phyloP scores from a whole-genome alignment of 495 filamentous ascomycete species.

The Tricharina praecox region DNA sequence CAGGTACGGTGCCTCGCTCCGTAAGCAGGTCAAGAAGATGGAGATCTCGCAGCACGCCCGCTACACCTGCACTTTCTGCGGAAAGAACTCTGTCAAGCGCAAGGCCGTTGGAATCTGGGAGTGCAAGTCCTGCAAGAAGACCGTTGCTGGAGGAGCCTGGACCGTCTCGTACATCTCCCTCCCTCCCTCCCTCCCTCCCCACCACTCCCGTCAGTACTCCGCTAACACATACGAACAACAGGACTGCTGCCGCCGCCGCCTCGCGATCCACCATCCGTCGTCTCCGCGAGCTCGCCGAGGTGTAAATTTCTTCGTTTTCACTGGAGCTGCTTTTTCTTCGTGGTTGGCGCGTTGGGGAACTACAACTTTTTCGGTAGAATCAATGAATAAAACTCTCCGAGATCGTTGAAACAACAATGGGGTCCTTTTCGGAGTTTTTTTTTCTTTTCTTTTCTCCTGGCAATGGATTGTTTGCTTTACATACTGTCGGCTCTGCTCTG shows the following conservation, averaged over 20 bases:
- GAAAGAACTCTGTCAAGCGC: conserved; percentile 85
- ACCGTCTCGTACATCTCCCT: conserved; percentile 68
- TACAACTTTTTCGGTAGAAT: not conserved
- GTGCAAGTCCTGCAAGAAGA: conserved; percentile 87
- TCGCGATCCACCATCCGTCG: conserved; percentile 94
- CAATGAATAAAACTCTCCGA: not conserved
- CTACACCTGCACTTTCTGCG: conserved; percentile 91
- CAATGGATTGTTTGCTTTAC: no score
- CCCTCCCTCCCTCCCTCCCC: not conserved
- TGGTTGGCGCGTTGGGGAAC: not conserved
- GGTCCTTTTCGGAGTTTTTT: conserved; percentile 1
- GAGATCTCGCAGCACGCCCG: conserved; percentile 92
- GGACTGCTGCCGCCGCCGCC: conserved; percentile 87
- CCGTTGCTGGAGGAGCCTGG: conserved; percentile 90
- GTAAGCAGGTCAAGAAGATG: conserved; percentile 99
- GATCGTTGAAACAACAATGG: conserved; percentile 3
- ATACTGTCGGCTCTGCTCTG: no score
- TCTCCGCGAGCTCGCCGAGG: conserved; percentile 94
- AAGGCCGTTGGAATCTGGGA: conserved; percentile 89
- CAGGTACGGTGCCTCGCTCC: conserved; percentile 97
- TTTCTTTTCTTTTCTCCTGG: not conserved
- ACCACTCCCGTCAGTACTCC: not conserved
- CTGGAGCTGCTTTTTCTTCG: conserved; percentile 2
- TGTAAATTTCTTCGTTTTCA: no score
- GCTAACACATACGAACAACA: conserved; percentile 27